Base-by-base conservation (phyloP, 2,329 filamentous ascomycete genomes). In the Rutstroemia sp. region DNA sequence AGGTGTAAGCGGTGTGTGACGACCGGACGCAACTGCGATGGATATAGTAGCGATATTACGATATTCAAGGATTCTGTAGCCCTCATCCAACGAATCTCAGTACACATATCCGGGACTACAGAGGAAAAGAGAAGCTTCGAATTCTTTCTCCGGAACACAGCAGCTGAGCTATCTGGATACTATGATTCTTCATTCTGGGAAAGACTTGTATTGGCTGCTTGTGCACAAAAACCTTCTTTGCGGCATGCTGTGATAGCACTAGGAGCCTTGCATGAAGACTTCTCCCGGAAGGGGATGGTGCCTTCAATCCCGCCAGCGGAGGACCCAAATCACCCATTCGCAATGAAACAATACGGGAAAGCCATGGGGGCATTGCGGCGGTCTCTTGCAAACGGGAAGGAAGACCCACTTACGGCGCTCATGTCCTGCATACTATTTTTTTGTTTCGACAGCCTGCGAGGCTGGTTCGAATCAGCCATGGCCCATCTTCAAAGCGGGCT, bases 401-500 rank as follows among this genome's bases (percentile, higher is more conserved):
- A 59, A 30, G 49, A 57, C n/a, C 57, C 58, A 25, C 41, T 60
- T 23, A 58, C 57, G 30, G 59, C 60, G 17, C 56, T 64, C 17
- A 64, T 65, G 58, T 61, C 56, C 17, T 65, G 61, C 46, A 55
- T 65, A 39, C 57, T 65, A 19, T 64, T 65, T 56, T 57, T 61
- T 38, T 60, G 60, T 54, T 65, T 65, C 17, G 66, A 69, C 50
- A 64, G 60, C 17, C 48, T 69, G 34, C 51, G 64, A n/a, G 66
- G 65, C 1, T 53, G 64, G 30, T 65, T 63, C 21, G 58, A 60
- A 10, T 63, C 61, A 4, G 66, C 67, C 3, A 63, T 67, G 54
- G 51, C 65, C 12, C 67, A 69, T 60, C 51, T 69, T 27, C 56
- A 64, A 19, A 64, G 60, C 51, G 66, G 66, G 1, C 45, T 69